A percentile compares a stretch with the other conserved stretches of the same genome.
Conservation (phyloP, 1,284 basidiomycete genomes). For the Earliella scabrosa region DNA sequence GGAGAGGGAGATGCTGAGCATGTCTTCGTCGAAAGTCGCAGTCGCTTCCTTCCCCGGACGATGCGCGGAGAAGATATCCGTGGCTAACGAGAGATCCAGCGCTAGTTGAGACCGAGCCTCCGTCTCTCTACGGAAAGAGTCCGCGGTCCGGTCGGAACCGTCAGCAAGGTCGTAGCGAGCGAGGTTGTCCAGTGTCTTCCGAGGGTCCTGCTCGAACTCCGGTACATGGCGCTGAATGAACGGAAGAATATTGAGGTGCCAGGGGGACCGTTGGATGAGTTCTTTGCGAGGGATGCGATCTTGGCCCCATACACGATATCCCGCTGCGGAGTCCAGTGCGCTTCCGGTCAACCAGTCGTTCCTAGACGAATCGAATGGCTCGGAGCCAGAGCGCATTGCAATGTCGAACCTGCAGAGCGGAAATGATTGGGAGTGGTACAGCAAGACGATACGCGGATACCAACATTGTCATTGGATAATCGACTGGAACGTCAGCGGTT, state of each 20-base stretch:
- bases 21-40: constrained; percentile 36
- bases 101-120: constrained; percentile 63
- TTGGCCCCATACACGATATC: constrained; percentile 54
- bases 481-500: constrained; percentile 46
- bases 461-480: constrained; percentile 63
- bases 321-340: constrained; percentile 51
- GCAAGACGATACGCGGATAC: constrained; percentile 17
- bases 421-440: constrained; percentile 2
- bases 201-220: constrained; percentile 39
- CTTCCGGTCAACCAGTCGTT: constrained; percentile 62
- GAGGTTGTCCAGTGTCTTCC: constrained; percentile 42
- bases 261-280: constrained; percentile 48
- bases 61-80: constrained; percentile 55
- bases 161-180: constrained; percentile 45
- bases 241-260: constrained; percentile 54
- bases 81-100: constrained; percentile 64
- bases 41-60: constrained; percentile 18
- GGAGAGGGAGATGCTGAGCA: constrained; percentile 44
- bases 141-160: constrained; percentile 41
- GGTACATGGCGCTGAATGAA: constrained; percentile 48
- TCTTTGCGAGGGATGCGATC: constrained; percentile 47
- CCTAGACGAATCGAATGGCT: constrained; percentile 45
- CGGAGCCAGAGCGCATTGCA: constrained; percentile 53
- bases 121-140: constrained; percentile 50
- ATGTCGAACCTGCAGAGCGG: constrained; percentile 58